These are phyloP conservation scores for Paramecium biaurelia DNA, from an alignment of 73 alveolate species.

Conservation along the genomic window DNA sequence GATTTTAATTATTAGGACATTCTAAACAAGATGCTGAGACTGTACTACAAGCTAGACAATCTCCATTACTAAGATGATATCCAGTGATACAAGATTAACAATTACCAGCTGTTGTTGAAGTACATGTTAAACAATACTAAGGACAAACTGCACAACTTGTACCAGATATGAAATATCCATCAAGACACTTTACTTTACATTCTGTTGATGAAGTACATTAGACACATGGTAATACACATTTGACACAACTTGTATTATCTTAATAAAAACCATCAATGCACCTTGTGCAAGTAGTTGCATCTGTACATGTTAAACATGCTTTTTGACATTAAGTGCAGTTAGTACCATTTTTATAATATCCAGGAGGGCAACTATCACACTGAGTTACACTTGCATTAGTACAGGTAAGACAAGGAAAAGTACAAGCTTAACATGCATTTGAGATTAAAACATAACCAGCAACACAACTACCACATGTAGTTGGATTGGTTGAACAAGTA, in stretches of 20 bases:
- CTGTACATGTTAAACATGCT: slow-evolving; percentile 16
- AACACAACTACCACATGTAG: background rate
- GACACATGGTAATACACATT: background rate
- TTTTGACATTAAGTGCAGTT: background rate
- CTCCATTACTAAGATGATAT: background rate
- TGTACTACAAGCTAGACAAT: background rate
- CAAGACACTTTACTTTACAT: background rate
- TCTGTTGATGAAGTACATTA: background rate
- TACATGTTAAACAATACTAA: background rate
- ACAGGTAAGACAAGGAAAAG: slow-evolving; percentile 44
- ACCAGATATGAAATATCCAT: slow-evolving; percentile 29
- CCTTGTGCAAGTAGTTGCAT: background rate
- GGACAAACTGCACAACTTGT: background rate
- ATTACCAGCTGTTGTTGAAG: background rate
- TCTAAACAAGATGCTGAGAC: background rate
- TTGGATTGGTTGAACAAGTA: background rate
- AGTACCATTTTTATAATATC: background rate
- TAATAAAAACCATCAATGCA: slow-evolving; percentile 36
- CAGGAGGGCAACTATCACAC: slow-evolving; percentile 33
- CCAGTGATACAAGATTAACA: background rate
- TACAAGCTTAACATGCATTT: background rate
- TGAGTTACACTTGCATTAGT: background rate
- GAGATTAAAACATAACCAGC: background rate
- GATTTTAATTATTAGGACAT: background rate
- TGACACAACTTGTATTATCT: background rate